Percentiles rank a stretch among this genome's conserved stretches.
phyloP scores from a whole-genome alignment of 2,329 filamentous ascomycete species.

The Aureobasidium subglaciale region DNA sequence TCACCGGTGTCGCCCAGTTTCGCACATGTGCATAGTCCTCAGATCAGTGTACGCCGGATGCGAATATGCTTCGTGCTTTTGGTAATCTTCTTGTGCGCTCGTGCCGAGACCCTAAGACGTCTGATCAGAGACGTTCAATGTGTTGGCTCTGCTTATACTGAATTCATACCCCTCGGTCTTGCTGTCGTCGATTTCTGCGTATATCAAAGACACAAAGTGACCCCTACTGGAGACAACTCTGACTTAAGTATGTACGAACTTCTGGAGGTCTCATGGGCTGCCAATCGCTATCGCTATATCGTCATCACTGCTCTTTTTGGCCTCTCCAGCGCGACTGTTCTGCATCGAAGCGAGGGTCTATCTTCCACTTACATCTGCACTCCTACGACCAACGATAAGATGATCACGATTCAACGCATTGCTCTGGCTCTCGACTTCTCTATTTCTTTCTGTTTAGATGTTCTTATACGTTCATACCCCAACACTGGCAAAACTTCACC shows the following conservation, averaged over 20 bases:
- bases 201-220: constrained; percentile 17
- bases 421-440: constrained; percentile 36
- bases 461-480: constrained; percentile 5
- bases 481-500: neutral
- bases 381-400: constrained; percentile 27
- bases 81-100: constrained; percentile 26
- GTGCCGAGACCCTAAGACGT: constrained; percentile 35
- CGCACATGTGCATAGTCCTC: constrained; percentile 19
- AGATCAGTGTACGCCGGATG: constrained; percentile 22
- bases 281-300: constrained; percentile 32
- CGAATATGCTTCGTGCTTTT: constrained; percentile 24
- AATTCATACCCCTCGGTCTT: constrained; percentile 24
- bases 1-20: neutral
- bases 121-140: constrained; percentile 39
- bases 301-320: constrained; percentile 33
- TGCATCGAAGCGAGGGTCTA: constrained; percentile 30
- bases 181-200: constrained; percentile 24
- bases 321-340: constrained; percentile 32
- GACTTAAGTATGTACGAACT: constrained; percentile 27
- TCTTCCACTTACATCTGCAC: constrained; percentile 46
- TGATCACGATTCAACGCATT: constrained; percentile 33
- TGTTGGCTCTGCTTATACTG: constrained; percentile 22
- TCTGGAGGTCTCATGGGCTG: constrained; percentile 26
- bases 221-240: constrained; percentile 19
- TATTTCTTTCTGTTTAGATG: constrained; percentile 31